Evolutionary conservation across 2,329 filamentous ascomycete genomes (phyloP).

Genomic region (Fusarium sp.): DNA sequence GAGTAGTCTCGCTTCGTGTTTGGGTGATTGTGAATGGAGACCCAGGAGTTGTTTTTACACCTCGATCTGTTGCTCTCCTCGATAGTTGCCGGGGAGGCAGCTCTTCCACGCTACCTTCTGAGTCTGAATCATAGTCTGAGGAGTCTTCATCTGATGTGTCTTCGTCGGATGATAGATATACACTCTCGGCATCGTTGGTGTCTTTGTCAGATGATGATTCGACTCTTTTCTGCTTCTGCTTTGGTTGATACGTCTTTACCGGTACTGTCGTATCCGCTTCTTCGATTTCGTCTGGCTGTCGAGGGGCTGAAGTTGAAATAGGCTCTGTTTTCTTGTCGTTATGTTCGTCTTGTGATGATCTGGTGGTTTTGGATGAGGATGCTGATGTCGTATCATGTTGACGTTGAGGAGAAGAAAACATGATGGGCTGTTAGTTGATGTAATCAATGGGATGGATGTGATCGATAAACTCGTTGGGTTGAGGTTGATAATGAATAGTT

Average conservation of each 20-base stretch:
- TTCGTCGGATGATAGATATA: conserved; percentile 37
- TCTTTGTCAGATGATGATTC: conserved; percentile 20
- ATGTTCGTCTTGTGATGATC: conserved; percentile 2
- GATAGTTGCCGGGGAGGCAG: conserved; percentile 24
- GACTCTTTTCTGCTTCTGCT: conserved; percentile 7
- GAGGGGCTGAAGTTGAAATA: neutral
- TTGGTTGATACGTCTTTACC: conserved; percentile 13
- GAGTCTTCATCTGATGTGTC: conserved; percentile 32
- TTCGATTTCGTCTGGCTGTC: conserved; percentile 37
- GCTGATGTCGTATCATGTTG: conserved; percentile 15
- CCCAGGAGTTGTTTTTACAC: conserved; percentile 2
- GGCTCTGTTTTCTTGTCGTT: neutral
- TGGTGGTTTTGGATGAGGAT: conserved; percentile 5
- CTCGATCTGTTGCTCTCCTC: conserved; percentile 17
- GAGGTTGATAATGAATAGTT: neutral
- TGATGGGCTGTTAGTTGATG: conserved; percentile 6
- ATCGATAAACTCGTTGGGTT: neutral
- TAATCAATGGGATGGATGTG: neutral
- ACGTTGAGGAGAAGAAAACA: conserved; percentile 14
- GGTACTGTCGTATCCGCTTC: conserved; percentile 21
- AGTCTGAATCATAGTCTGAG: conserved; percentile 28
- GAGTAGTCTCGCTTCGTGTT: conserved; percentile 38
- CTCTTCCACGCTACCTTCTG: conserved; percentile 25
- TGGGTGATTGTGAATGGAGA: conserved; percentile 32
- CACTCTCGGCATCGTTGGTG: conserved; percentile 34